Evolutionary conservation across 164 flowering plant species (phyloP), one percentile per base, ranked within the genome.

Genomic region (Vitis cinerea): DNA sequence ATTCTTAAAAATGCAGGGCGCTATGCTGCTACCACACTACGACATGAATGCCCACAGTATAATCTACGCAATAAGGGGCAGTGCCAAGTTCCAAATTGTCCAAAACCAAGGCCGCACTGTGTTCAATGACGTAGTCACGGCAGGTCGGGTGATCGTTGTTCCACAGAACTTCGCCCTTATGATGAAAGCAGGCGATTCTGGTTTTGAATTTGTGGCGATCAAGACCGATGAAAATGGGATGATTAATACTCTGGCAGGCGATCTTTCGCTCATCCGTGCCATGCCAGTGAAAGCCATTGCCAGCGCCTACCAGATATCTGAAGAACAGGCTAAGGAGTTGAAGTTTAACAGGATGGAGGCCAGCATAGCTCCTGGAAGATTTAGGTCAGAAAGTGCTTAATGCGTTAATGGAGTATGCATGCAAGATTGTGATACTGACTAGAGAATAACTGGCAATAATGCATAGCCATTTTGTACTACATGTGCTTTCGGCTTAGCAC

Each of bases 111-210:
- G 75, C 11, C 29, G 19, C 4, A 9, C 69, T 1, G 77, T 67
- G 5, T 73, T 72, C 64, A 68, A 79, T 14, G 77, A 44, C n/a
- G 61, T 17, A 51, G 65, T 79, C 4, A 27, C 19, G 6, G 64
- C 73, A 31, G 72, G 77, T 1, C 78, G 72, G 59, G 63, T 79
- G 1, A 1, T 79, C 2, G 50, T 79, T 11, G 66, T 79, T 44
- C 82, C 82, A 47, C 79, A 79, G 49, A 72, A 75, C 72, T 75
- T 65, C 54, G 79, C 37, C 2, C 55, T 61, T 19, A 1, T 69
- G 53, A 69, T 61, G 69, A 53, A 62, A 30, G 82, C 82, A 1
- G 69, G 77, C 1, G 19, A 56, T 8, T 15, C 65, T 23, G 82
- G 82, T 1, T 29, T 72, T 15, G 76, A 72, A 47, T 75, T 61